Evolutionary conservation across 257 asterid genomes (phyloP).

Genomic region (Lithospermum erythrorhizon): DNA sequence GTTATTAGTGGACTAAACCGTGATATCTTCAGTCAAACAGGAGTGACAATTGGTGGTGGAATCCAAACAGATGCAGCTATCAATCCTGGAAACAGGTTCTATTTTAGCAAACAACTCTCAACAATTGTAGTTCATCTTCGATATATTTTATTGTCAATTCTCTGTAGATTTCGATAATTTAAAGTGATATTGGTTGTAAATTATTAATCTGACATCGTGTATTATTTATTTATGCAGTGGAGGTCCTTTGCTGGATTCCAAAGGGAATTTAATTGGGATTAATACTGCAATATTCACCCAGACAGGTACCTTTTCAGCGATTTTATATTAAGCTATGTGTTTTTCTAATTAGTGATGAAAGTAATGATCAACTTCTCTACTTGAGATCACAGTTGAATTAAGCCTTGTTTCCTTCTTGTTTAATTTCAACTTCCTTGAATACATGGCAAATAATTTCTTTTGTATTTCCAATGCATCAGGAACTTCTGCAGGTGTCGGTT

Average conservation of each 20-base stretch:
- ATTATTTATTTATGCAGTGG: conserved; percentile 47
- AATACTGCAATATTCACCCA: conserved; percentile 96
- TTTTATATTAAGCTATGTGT: conserved; percentile 6
- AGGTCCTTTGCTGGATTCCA: conserved; percentile 88
- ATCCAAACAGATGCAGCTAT: conserved; percentile 98
- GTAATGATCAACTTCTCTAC: background rate
- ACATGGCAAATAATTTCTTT: background rate
- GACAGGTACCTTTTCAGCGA: conserved; percentile 41
- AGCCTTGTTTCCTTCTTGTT: background rate
- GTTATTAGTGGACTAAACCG: conserved; percentile 90
- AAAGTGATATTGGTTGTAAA: background rate
- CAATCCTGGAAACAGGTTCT: conserved; percentile 96
- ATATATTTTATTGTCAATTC: no score
- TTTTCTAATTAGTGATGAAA: background rate
- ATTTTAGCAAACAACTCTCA: background rate
- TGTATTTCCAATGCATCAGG: conserved; percentile 37
- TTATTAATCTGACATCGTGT: background rate
- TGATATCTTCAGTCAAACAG: conserved; percentile 88
- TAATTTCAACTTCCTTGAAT: background rate
- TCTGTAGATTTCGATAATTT: background rate
- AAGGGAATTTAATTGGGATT: conserved; percentile 82
- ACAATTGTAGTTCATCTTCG: no score
- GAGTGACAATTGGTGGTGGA: conserved; percentile 95
- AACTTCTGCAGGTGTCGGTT: conserved; percentile 95
- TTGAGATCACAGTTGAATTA: background rate